A percentile compares a stretch with the other conserved stretches of the same genome.
Conservation (phyloP, 768 basidiomycete genomes). For the Collybiopsis confluens region DNA sequence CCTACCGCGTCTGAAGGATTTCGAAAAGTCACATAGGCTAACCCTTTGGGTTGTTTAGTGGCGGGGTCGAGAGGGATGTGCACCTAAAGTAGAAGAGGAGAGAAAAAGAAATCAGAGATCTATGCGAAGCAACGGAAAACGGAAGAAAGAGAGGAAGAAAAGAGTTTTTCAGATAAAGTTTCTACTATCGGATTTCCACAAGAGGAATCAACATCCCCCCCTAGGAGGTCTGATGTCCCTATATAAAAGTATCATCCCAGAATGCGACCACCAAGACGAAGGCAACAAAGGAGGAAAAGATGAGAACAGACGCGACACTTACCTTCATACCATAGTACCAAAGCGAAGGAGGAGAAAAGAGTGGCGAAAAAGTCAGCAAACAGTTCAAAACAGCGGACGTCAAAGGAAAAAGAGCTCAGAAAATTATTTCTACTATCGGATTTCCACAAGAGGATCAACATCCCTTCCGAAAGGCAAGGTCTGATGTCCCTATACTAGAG, state of each 20-base stretch:
- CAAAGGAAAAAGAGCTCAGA: neutral
- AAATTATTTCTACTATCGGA: slow-evolving; percentile 37
- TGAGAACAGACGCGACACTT: slow-evolving; percentile 7
- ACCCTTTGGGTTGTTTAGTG: slow-evolving; percentile 45
- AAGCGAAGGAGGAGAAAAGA: slow-evolving; percentile 10
- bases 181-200: slow-evolving; percentile 66
- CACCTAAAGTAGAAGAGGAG: slow-evolving; percentile 29
- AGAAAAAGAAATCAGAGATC: slow-evolving; percentile 12
- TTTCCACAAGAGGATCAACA: slow-evolving; percentile 36
- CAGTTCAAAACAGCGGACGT: too few species aligned
- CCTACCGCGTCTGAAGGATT: slow-evolving; percentile 41
- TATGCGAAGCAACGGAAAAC: neutral
- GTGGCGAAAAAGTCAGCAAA: neutral
- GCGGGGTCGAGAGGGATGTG: slow-evolving; percentile 43
- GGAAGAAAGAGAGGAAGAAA: slow-evolving; percentile 30
- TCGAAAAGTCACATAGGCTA: slow-evolving; percentile 47
- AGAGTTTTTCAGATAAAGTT: slow-evolving; percentile 30
- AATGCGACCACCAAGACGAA: too few species aligned
- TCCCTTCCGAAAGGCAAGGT: slow-evolving; percentile 29
- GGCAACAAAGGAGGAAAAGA: neutral
- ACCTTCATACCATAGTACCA: slow-evolving; percentile 2
- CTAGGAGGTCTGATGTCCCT: slow-evolving; percentile 70
- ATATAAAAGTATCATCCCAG: slow-evolving; percentile 41
- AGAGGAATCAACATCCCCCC: slow-evolving; percentile 56
- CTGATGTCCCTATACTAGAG: slow-evolving; percentile 39